Evolutionary conservation across 1,284 basidiomycete species (phyloP), one percentile per base, ranked within the genome.

Genomic region (Tylopilus sp.): DNA sequence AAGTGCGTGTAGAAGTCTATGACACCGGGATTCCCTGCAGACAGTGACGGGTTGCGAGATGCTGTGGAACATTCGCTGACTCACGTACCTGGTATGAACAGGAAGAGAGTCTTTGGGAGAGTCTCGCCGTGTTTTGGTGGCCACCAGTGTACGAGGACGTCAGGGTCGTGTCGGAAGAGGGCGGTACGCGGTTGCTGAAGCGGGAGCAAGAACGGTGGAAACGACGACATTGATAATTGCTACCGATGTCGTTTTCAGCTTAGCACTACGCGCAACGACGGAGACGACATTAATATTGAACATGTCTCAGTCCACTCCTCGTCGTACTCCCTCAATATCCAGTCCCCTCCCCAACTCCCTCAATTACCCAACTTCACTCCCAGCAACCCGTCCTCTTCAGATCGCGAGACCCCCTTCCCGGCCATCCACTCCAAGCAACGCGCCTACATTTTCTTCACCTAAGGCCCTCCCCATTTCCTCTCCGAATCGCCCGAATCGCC

Each of bases 401-500:
- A 70, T 79, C 49, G 49, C 80, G 60, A 82, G 85, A 57, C 77
- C 81, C 22, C 78, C 82, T 44, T 84, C 84, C 57, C 78, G 82
- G 63, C 81, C 85, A 47, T 79, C 81, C 57, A 85, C 84, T 55
- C 82, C 84, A 66, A 81, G 76, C 72, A 83, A 80, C 73, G 66
- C 73, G n/a, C n/a, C n/a, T 60, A 54, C 74, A 33, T 72, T 74
- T 10, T 70, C 74, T 57, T 79, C 80, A 41, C 80, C 82, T 44
- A 78, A 76, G 66, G 70, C 76, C 41, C 60, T 77, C 58, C 71
- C 80, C 53, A 81, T 81, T 61, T 74, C 81, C 44, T 77, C 81
- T n/a, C 77, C 83, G 10, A 76, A 77, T 65, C 85, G 84, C 33
- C 87, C 88, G 33, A 81, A 85, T 62, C 84, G 87, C 59, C 87